phyloP scores from a whole-genome alignment of 2,329 filamentous ascomycete species.

The Cytospora schulzeri region DNA sequence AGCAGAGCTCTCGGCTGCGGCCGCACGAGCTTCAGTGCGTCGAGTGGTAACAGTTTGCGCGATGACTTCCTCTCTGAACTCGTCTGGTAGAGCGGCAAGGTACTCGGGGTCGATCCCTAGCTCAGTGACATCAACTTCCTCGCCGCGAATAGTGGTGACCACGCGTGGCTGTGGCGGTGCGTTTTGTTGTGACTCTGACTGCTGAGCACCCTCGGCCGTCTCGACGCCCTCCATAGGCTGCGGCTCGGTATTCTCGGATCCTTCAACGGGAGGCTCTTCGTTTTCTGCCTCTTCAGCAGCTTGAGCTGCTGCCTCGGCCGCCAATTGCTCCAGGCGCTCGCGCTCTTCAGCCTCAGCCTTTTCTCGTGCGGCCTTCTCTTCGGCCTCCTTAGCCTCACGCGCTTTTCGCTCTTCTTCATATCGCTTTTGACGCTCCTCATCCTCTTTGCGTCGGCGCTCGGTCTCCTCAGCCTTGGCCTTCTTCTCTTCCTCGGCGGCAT shows the following conservation, averaged over 20 bases:
- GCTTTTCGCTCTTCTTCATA: constrained; percentile 67
- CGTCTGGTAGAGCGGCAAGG: constrained; percentile 94
- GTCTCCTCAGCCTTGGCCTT: constrained; percentile 62
- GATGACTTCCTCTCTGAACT: constrained; percentile 93
- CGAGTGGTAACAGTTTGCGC: constrained; percentile 85
- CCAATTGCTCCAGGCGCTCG: constrained; percentile 61
- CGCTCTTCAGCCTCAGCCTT: constrained; percentile 72
- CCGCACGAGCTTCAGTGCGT: constrained; percentile 72
- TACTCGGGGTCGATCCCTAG: constrained; percentile 94
- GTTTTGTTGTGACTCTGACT: constrained; percentile 40
- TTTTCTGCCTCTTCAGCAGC: constrained; percentile 41
- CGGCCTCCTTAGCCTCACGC: constrained; percentile 72
- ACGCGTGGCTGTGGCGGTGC: constrained; percentile 63
- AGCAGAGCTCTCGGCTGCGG: constrained; percentile 59
- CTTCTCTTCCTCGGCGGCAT: constrained; percentile 80
- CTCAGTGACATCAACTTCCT: constrained; percentile 89
- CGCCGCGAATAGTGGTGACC: constrained; percentile 81
- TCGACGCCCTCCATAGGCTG: constrained; percentile 68
- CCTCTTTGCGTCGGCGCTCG: constrained; percentile 54
- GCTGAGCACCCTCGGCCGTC: constrained; percentile 39
- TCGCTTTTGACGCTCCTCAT: constrained; percentile 61
- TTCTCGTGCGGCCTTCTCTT: constrained; percentile 66
- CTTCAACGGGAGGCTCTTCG: constrained; percentile 44
- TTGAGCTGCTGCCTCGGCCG: constrained; percentile 54
- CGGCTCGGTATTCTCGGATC: constrained; percentile 43